phyloP scores from a whole-genome alignment of 2,329 filamentous ascomycete species.

The Achaetomium macrosporum region DNA sequence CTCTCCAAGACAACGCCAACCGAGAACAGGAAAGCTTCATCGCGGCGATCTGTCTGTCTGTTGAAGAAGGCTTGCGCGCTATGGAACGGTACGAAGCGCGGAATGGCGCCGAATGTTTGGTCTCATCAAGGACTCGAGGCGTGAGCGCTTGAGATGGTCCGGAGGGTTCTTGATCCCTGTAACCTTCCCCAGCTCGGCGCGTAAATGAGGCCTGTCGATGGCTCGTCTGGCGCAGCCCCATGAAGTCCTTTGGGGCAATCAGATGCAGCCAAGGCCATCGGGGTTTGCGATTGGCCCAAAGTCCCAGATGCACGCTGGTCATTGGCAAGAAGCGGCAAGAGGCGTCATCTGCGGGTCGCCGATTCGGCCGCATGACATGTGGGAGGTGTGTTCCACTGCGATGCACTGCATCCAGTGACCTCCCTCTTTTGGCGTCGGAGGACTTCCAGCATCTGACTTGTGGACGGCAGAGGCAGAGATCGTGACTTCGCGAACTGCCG shows the following conservation, averaged over 20 bases:
- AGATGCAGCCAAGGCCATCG: constrained; percentile 35
- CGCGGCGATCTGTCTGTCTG: constrained; percentile 12
- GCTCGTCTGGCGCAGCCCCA: constrained; percentile 37
- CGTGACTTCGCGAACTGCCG: constrained; percentile 20
- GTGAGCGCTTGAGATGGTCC: constrained; percentile 11
- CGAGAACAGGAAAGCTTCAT: constrained; percentile 19
- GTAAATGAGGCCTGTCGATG: constrained; percentile 47
- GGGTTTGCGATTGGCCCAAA: constrained; percentile 21
- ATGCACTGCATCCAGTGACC: constrained; percentile 18
- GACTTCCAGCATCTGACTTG: constrained; percentile 6
- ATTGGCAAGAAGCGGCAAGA: constrained; percentile 12
- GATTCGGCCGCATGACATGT: constrained; percentile 31
- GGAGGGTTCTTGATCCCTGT: constrained; percentile 34
- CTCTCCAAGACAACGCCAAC: constrained; percentile 7
- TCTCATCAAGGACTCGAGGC: constrained; percentile 11
- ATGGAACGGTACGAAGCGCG: constrained; percentile 35
- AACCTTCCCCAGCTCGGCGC: constrained; percentile 39
- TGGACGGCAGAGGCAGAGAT: constrained; percentile 1
- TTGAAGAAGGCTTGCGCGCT: constrained; percentile 17
- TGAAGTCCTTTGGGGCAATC: constrained; percentile 42
- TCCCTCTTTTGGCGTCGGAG: constrained; percentile 1
- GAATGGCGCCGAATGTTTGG: constrained; percentile 8
- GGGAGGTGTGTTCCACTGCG: constrained; percentile 29
- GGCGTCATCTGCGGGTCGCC: constrained; percentile 27
- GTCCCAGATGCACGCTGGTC: constrained; percentile 19